Conservation (phyloP, 306 rosid genomes). For the Cucumis hystrix region DNA sequence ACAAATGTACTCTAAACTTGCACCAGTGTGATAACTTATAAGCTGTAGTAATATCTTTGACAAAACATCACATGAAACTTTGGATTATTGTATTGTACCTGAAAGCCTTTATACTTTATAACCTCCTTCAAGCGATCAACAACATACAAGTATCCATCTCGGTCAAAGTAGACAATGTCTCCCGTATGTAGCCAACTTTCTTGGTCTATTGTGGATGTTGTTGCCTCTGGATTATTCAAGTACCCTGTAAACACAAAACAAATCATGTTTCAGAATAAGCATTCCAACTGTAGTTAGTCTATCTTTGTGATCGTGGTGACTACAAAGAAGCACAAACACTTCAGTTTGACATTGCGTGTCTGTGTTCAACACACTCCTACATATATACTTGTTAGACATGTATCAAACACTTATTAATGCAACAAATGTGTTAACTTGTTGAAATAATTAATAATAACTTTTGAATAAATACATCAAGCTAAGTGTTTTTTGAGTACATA, state of each 20-base stretch:
- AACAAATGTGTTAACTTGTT: too few species aligned
- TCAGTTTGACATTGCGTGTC: too few species aligned
- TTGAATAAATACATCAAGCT: too few species aligned
- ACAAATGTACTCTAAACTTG: not conserved
- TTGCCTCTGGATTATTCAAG: conserved; percentile 56
- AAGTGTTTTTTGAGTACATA: too few species aligned
- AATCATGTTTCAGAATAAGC: not conserved
- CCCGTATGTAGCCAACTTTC: conserved; percentile 79
- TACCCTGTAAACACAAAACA: conserved; percentile 32
- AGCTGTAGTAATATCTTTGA: not conserved
- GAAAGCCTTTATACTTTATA: conserved; percentile 91
- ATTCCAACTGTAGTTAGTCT: too few species aligned
- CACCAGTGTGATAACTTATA: not conserved
- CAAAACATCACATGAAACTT: not conserved
- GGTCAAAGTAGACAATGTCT: conserved; percentile 61
- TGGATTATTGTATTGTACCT: conserved; percentile 22
- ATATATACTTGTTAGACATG: too few species aligned
- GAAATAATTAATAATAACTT: too few species aligned
- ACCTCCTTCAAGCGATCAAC: conserved; percentile 76
- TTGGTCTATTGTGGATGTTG: conserved; percentile 43
- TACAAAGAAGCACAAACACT: too few species aligned
- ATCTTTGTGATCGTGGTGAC: too few species aligned
- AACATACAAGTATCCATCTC: conserved; percentile 50
- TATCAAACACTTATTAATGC: too few species aligned
- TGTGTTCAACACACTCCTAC: too few species aligned